phyloP scores from a whole-genome alignment of 2,329 filamentous ascomycete genomes.

The Cordyceps fumosorosea region DNA sequence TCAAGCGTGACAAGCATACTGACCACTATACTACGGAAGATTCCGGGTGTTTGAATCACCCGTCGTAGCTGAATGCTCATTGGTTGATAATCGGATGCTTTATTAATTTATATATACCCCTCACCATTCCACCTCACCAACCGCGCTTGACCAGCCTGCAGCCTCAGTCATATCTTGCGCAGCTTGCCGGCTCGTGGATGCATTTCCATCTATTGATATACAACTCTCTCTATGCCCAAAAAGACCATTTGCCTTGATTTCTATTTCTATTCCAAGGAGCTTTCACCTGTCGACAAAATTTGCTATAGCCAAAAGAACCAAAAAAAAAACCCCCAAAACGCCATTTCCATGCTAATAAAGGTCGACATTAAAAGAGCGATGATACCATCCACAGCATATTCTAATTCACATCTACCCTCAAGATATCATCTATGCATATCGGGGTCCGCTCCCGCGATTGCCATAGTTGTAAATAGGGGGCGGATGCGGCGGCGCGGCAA shows the following conservation, averaged over 20 bases:
- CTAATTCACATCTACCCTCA: background rate
- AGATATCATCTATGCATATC: conserved; percentile 20
- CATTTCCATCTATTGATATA: background rate
- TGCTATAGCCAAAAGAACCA: background rate
- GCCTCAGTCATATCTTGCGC: background rate
- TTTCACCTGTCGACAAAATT: background rate
- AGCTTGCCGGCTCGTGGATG: background rate
- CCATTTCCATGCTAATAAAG: background rate
- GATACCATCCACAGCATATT: background rate
- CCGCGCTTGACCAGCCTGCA: no score
- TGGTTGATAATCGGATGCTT: background rate
- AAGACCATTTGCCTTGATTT: background rate
- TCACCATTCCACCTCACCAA: no score
- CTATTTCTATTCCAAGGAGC: background rate
- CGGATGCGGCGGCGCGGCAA: conserved; percentile 2
- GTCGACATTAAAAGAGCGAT: background rate
- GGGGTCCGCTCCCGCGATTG: conserved; percentile 14
- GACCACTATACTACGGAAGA: conserved; percentile 9
- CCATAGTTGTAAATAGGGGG: conserved; percentile 9
- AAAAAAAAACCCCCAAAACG: background rate
- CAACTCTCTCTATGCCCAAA: background rate
- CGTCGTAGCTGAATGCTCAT: conserved; percentile 12
- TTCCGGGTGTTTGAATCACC: conserved; percentile 5
- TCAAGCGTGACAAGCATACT: conserved; percentile 8
- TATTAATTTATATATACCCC: background rate